These are phyloP conservation scores for Combretum micranthum DNA, from an alignment of 345 rosid species.

Conservation along the genomic window DNA sequence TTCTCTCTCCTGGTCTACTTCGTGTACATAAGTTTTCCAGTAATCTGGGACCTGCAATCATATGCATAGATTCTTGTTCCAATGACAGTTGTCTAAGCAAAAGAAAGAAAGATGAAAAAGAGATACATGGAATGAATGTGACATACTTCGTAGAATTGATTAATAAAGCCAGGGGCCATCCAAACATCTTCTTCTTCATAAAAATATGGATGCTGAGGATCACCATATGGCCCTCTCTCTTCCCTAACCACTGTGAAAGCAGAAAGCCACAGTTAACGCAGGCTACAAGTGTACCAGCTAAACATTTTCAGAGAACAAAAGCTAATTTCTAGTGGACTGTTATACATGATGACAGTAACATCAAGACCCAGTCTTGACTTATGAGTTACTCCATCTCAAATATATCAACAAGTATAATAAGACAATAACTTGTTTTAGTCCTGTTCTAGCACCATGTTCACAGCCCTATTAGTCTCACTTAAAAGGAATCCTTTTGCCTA, in stretches of 20 bases:
- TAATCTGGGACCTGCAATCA: conserved; percentile 72
- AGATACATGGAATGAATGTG: conserved; percentile 2
- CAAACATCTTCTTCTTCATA: conserved; percentile 93
- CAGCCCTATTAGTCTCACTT: no score
- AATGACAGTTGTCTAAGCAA: background rate
- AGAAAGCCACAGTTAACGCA: conserved; percentile 1
- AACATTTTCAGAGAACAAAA: background rate
- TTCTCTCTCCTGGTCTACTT: conserved; percentile 85
- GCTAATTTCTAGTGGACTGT: no score
- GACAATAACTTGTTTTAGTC: no score
- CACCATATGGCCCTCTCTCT: conserved; percentile 75
- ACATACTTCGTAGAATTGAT: conserved; percentile 80
- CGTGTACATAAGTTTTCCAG: conserved; percentile 82
- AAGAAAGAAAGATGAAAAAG: conserved; percentile 1
- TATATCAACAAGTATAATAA: no score
- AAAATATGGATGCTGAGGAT: conserved; percentile 89
- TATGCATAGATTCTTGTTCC: conserved; percentile 10
- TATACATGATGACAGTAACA: background rate
- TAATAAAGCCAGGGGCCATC: conserved; percentile 98
- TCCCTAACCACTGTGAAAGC: conserved; percentile 76
- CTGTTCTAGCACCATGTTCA: no score
- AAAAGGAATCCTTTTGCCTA: no score
- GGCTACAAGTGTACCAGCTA: background rate
- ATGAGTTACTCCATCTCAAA: no score
- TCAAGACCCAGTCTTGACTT: background rate